These are phyloP conservation scores for Pyrenophora graminea DNA, from an alignment of 2,329 filamentous ascomycete species.

Conservation along the genomic window DNA sequence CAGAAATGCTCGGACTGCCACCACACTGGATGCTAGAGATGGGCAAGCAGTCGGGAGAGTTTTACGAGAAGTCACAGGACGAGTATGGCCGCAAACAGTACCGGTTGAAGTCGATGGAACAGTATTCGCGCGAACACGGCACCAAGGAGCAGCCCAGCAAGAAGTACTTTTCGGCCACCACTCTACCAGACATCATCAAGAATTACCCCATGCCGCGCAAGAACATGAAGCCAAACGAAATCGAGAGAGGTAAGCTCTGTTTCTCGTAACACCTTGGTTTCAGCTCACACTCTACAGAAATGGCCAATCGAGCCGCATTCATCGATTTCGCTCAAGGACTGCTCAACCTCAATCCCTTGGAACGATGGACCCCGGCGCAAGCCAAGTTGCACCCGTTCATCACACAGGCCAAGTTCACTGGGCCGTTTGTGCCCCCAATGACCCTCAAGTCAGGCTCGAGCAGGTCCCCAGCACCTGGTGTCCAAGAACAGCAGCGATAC, in stretches of 20 bases:
- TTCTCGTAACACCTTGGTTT: neutral
- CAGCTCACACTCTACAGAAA: constrained; percentile 65
- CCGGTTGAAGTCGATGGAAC: constrained; percentile 94
- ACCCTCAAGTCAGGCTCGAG: constrained; percentile 86
- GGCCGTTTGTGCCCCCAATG: constrained; percentile 95
- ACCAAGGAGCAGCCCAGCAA: constrained; percentile 99
- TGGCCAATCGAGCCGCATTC: constrained; percentile 96
- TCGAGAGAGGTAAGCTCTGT: constrained; percentile 78
- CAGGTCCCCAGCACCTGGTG: constrained; percentile 88
- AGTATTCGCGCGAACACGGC: constrained; percentile 92
- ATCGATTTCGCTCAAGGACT: constrained; percentile 97
- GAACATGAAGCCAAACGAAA: constrained; percentile 97
- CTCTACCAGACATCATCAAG: constrained; percentile 94
- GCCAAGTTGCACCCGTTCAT: constrained; percentile 98
- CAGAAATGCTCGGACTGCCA: constrained; percentile 95
- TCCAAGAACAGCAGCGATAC: constrained; percentile 93
- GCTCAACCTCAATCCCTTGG: constrained; percentile 90
- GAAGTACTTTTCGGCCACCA: constrained; percentile 96
- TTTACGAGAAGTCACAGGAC: constrained; percentile 91
- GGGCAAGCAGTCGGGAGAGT: constrained; percentile 96
- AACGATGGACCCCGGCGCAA: constrained; percentile 97
- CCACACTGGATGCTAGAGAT: constrained; percentile 99
- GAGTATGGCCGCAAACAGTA: constrained; percentile 92
- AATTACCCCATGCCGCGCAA: constrained; percentile 98
- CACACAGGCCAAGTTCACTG: constrained; percentile 95